Conservation (phyloP, 2,329 filamentous ascomycete genomes). For the Claviceps digitariae region DNA sequence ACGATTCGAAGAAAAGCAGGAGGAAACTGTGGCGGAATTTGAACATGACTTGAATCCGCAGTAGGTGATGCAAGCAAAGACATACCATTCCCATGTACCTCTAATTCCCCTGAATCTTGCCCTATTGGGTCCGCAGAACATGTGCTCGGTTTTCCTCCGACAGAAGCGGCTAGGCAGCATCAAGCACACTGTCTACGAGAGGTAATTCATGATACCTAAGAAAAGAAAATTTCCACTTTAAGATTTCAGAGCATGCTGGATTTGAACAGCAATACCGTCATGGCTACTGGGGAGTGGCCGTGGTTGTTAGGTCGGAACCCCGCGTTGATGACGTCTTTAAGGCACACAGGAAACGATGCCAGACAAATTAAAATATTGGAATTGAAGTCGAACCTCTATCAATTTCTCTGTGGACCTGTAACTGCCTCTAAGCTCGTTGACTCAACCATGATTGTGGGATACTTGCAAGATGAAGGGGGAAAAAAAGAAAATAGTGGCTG, state of each 20-base stretch:
- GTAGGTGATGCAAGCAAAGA: too few species aligned
- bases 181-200: constrained; percentile 51
- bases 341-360: neutral
- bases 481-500: too few species aligned
- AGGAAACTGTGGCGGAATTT: too few species aligned
- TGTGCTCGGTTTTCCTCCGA: too few species aligned
- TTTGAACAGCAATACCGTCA: neutral
- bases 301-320: neutral
- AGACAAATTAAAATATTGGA: neutral
- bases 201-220: neutral
- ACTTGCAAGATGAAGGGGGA: too few species aligned
- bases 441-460: too few species aligned
- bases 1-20: too few species aligned
- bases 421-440: too few species aligned
- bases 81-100: too few species aligned
- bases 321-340: neutral
- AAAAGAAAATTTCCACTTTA: neutral
- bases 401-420: neutral
- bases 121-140: too few species aligned
- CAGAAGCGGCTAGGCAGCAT: constrained; percentile 42
- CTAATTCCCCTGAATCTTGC: too few species aligned
- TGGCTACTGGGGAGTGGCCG: neutral
- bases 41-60: too few species aligned
- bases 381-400: neutral
- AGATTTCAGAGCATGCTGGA: neutral